Percentiles rank a stretch among this genome's conserved stretches.
Conservation (phyloP, 2,329 filamentous ascomycete species). For the Colletotrichum cordylinicola region DNA sequence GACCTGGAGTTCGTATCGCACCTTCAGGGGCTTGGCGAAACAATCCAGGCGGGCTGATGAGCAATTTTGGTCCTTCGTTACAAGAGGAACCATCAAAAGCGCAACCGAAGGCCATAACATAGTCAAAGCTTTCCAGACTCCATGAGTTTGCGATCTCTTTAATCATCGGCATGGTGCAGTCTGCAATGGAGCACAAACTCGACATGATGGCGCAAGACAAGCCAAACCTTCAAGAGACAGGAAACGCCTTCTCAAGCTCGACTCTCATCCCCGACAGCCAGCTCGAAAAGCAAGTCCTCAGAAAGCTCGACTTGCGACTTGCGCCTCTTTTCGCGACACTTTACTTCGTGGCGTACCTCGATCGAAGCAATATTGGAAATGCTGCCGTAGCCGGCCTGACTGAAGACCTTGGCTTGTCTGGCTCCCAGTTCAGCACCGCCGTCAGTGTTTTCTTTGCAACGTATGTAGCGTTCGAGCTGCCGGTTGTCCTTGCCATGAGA, state of each 20-base stretch:
- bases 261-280: not conserved
- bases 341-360: constrained; percentile 27
- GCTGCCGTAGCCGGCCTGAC: constrained; percentile 64
- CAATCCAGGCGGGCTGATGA: not conserved
- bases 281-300: not conserved
- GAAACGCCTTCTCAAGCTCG: not conserved
- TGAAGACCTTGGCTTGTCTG: constrained; percentile 52
- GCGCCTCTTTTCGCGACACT: not conserved
- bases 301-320: not conserved
- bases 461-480: constrained; percentile 67
- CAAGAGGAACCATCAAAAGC: not conserved
- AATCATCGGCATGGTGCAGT: not conserved
- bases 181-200: not conserved
- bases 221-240: not conserved
- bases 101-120: not conserved
- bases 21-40: not conserved
- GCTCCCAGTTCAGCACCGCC: constrained; percentile 63
- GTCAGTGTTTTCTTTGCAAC: constrained; percentile 65
- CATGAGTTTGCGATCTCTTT: not conserved
- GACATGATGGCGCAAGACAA: not conserved
- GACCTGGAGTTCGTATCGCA: not conserved
- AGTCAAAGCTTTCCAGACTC: not conserved
- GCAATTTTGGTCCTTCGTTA: not conserved
- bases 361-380: constrained; percentile 55
- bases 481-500: constrained; percentile 32